Conservation (phyloP, 2,329 filamentous ascomycete genomes). For the Aspergillus sp. region DNA sequence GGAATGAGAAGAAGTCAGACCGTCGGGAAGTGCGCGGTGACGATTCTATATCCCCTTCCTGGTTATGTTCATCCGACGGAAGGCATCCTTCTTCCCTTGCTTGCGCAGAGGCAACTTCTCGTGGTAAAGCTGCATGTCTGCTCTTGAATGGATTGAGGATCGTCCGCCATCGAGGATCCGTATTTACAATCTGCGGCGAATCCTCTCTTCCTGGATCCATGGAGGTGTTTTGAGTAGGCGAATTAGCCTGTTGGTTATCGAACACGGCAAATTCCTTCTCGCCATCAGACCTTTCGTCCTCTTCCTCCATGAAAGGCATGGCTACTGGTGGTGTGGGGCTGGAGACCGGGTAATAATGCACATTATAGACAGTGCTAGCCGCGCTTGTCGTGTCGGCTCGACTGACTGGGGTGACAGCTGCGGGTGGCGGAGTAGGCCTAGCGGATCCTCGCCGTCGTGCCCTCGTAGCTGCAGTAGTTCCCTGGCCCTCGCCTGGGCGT, state of each 20-base stretch:
- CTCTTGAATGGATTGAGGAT: conserved; percentile 60
- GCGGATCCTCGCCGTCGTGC: conserved; percentile 17
- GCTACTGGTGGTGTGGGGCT: conserved; percentile 47
- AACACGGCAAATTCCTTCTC: conserved; percentile 26
- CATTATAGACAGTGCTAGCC: conserved; percentile 63
- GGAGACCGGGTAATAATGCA: conserved; percentile 59
- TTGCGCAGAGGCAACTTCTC: conserved; percentile 59
- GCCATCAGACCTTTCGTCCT: conserved; percentile 26
- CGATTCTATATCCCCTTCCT: conserved; percentile 44
- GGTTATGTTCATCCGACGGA: conserved; percentile 21
- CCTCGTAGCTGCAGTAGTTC: conserved; percentile 12
- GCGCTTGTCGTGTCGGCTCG: conserved; percentile 62
- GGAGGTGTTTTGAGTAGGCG: conserved; percentile 18
- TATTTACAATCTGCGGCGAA: conserved; percentile 31
- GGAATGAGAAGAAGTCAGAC: conserved; percentile 51
- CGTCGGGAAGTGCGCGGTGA: conserved; percentile 44
- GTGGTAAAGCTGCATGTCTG: conserved; percentile 57
- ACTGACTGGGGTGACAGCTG: conserved; percentile 57
- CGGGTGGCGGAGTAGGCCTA: conserved; percentile 46
- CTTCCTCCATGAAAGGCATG: conserved; percentile 35
- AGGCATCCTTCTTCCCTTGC: conserved; percentile 43
- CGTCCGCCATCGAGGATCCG: conserved; percentile 47
- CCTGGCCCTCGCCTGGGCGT: conserved; percentile 15
- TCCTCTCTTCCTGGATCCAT: conserved; percentile 28
- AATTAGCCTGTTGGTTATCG: conserved; percentile 9